Evolutionary conservation across 495 filamentous ascomycete genomes (phyloP).

Genomic region (Aspergillus baeticus): DNA sequence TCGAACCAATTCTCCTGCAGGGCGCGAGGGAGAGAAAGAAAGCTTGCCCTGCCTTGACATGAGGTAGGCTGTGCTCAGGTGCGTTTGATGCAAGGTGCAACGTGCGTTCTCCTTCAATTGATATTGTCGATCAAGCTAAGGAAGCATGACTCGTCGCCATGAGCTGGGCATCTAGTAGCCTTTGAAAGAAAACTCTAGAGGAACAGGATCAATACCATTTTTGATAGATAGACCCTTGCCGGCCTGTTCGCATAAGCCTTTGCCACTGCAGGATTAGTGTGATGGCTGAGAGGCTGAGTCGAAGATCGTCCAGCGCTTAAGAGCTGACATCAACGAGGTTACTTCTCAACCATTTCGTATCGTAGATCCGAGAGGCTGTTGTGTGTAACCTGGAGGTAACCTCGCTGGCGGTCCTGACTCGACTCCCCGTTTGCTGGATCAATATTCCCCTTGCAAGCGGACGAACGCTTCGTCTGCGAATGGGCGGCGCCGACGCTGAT

Average conservation of each 20-base stretch:
- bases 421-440: background rate
- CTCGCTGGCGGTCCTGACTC: background rate
- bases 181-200: too few species aligned
- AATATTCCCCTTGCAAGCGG: background rate
- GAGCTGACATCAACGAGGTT: too few species aligned
- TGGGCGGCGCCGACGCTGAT: too few species aligned
- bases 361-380: background rate
- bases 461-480: background rate
- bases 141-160: too few species aligned
- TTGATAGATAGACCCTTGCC: too few species aligned
- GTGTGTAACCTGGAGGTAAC: constrained; percentile 14
- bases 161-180: too few species aligned
- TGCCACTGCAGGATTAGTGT: background rate
- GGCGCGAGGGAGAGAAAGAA: background rate
- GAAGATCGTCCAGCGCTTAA: background rate
- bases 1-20: background rate
- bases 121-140: background rate
- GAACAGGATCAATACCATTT: too few species aligned
- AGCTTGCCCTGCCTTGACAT: background rate
- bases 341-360: background rate
- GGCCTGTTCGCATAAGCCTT: too few species aligned
- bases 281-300: background rate
- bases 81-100: background rate
- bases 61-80: background rate
- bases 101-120: background rate